Conservation (phyloP, 441 rosid genomes). For the Adansonia grandidieri region DNA sequence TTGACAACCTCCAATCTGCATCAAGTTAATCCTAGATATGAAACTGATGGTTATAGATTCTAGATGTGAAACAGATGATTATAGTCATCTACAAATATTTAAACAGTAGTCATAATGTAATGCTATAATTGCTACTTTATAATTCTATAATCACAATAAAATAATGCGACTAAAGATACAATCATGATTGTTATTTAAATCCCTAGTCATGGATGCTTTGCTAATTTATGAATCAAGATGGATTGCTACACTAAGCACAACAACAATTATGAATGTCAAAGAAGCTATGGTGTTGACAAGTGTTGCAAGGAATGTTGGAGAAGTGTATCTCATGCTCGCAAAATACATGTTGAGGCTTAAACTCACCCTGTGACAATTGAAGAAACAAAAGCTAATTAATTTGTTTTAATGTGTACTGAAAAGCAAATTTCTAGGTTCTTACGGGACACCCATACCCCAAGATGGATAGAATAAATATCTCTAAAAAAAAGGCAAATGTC, state of each 20-base stretch:
- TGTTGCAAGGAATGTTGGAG: slow-evolving; percentile 67
- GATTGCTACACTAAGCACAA: slow-evolving; percentile 44
- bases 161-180: too few species aligned
- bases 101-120: too few species aligned
- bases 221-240: background rate
- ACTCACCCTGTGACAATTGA: slow-evolving; percentile 41
- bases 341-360: slow-evolving; percentile 68
- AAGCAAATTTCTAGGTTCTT: background rate
- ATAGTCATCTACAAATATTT: background rate
- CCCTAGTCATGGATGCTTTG: background rate
- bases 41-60: background rate
- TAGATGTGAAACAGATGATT: background rate
- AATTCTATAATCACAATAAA: too few species aligned
- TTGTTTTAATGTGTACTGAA: background rate
- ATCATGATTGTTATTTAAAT: too few species aligned
- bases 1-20: slow-evolving; percentile 60
- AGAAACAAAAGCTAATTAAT: background rate
- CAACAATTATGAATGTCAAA: slow-evolving; percentile 59
- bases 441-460: slow-evolving; percentile 46
- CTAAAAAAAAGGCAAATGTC: slow-evolving; percentile 53
- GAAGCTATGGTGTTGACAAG: slow-evolving; percentile 58
- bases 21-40: background rate
- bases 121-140: too few species aligned
- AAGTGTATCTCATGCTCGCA: slow-evolving; percentile 62
- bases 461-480: slow-evolving; percentile 66